phyloP scores from a whole-genome alignment of 495 filamentous ascomycete genomes.

The Choiromyces venosus region DNA sequence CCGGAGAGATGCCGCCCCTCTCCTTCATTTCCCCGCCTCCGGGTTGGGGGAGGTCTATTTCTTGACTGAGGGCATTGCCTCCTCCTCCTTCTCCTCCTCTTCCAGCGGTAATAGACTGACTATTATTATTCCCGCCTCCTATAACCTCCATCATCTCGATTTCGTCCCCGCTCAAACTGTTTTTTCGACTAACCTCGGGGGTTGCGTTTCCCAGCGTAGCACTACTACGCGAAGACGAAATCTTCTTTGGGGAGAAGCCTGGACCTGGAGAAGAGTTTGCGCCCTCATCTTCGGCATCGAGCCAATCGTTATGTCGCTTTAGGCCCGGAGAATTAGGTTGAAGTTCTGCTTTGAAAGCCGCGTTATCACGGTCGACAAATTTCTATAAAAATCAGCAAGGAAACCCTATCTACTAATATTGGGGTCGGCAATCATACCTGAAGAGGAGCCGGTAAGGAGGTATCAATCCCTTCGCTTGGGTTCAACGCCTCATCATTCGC shows the following conservation, averaged over 20 bases:
- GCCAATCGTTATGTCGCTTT: conserved; percentile 34
- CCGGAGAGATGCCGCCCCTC: conserved; percentile 33
- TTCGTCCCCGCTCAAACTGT: conserved; percentile 20
- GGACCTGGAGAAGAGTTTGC: conserved; percentile 12
- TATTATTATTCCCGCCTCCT: background rate
- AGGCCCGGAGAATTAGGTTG: conserved; percentile 26
- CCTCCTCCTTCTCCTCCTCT: conserved; percentile 10
- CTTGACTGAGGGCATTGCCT: conserved; percentile 1
- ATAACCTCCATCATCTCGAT: conserved; percentile 31
- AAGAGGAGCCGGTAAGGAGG: conserved; percentile 40
- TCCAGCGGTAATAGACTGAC: background rate
- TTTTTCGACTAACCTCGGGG: conserved; percentile 24
- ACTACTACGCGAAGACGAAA: conserved; percentile 33
- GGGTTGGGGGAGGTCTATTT: conserved; percentile 15
- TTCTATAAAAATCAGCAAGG: conserved; percentile 27
- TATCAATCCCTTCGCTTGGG: conserved; percentile 5
- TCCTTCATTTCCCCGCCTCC: conserved; percentile 35
- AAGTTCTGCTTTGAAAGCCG: conserved; percentile 35
- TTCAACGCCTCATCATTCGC: conserved; percentile 44
- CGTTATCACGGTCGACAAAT: conserved; percentile 39
- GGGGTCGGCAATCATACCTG: conserved; percentile 37
- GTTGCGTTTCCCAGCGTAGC: conserved; percentile 30
- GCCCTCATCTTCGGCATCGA: conserved; percentile 32
- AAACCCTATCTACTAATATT: background rate
- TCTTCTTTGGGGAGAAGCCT: conserved; percentile 30